Evolutionary conservation across 1,139 yeast species (phyloP), one percentile per base, ranked within the genome.

Genomic region (Kodamaea anthophila): DNA sequence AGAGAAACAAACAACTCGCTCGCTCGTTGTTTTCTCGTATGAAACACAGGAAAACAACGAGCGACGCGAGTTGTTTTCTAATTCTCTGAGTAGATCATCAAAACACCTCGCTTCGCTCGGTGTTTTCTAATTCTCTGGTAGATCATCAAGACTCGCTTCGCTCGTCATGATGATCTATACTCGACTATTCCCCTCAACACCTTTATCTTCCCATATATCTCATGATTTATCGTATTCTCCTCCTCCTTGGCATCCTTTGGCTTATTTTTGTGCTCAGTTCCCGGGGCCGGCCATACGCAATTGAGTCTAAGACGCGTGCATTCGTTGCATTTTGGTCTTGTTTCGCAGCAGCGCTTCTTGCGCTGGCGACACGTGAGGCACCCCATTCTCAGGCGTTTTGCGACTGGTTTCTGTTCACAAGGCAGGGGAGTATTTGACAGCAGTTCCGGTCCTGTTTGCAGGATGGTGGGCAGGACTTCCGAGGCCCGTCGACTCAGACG

Each of bases 141-240:
- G n/a, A n/a, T n/a, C n/a, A 23, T 21, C 11, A 13, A 12, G 6
- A 23, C 15, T 16, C 25, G 15, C 9, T 5, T 23, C 25, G 9
- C 7, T 14, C 6, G 15, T 29, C 28, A 41, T 20, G 36, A 35
- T 29, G 46, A 53, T 35, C 53, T 53, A 39, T 62, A 60, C 43
- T 72, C 77, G 15, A 76, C 79, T 13, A 76, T 73, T 3, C 83
- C 83, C 36, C 83, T 58, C 23, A 75, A 55, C 8, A 76, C 77
- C 49, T 73, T 75, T 39, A 77, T 75, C 36, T 66, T 67, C 8
- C 83, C 83, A 43, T 66, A 74, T 18, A 65, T 55, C 33, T 72
- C 75, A 45, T 76, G 74, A 25, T 64, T 56, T 15, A 57, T 65
- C 37, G 65, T 63, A 33, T 65, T 66, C 35, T 67, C 75, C 32